Evolutionary conservation across 768 basidiomycete species (phyloP).

Genomic region (Inosperma sp.): DNA sequence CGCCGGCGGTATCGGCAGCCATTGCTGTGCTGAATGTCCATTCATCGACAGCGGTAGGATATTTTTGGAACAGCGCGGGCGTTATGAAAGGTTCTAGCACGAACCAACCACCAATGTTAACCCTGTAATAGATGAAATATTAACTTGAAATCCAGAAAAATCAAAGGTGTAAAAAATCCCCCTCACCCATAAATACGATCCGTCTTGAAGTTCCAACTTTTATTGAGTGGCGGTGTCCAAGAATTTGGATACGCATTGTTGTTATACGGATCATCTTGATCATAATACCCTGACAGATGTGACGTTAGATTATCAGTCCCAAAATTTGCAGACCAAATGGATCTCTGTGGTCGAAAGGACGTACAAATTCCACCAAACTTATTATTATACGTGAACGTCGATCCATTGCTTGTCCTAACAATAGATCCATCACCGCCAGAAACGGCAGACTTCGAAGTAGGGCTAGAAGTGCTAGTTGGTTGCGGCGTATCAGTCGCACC

Average conservation of each 20-base stretch:
- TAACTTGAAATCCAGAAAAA: not conserved
- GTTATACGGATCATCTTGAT: constrained; percentile 71
- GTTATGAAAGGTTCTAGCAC: constrained; percentile 69
- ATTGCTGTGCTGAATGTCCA: constrained; percentile 68
- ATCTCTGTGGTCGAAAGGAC: too few relatives aligned
- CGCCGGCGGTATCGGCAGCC: constrained; percentile 45
- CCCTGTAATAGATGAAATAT: constrained; percentile 34
- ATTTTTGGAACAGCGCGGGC: constrained; percentile 65
- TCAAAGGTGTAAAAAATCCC: not conserved
- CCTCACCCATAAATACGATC: constrained; percentile 11
- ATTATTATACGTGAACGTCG: constrained; percentile 73
- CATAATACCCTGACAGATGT: constrained; percentile 70
- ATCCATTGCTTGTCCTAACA: constrained; percentile 60
- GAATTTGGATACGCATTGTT: constrained; percentile 68
- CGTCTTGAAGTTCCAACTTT: constrained; percentile 49
- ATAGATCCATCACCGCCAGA: constrained; percentile 68
- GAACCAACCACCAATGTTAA: constrained; percentile 77
- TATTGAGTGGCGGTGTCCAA: constrained; percentile 76
- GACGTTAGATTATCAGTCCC: too few relatives aligned
- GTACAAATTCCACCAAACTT: constrained; percentile 70
- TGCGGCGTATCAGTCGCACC: not conserved
- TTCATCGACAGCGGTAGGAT: constrained; percentile 61
- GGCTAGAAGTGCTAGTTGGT: not conserved
- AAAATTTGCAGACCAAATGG: too few relatives aligned
- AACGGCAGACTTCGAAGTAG: constrained; percentile 22